Conservation (phyloP, 1,284 basidiomycete species). For the Naganishia sp. region DNA sequence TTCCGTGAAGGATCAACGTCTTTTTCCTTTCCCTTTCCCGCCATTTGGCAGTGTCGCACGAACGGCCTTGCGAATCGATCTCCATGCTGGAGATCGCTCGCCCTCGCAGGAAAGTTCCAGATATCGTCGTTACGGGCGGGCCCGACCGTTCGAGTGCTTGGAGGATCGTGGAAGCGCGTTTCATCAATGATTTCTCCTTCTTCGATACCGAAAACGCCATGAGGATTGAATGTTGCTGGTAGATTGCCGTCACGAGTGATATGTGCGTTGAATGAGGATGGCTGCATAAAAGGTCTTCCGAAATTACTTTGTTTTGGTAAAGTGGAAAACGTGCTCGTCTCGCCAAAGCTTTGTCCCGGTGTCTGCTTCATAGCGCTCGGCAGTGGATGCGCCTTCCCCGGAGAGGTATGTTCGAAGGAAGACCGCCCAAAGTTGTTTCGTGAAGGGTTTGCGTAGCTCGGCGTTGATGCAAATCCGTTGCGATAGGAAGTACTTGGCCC, state of each 20-base stretch:
- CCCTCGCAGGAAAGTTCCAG: background rate
- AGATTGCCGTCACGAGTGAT: slow-evolving; percentile 14
- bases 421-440: background rate
- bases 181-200: slow-evolving; percentile 21
- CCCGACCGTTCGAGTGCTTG: background rate
- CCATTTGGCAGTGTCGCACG: background rate
- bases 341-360: background rate
- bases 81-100: background rate
- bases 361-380: slow-evolving; percentile 5
- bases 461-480: background rate
- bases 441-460: slow-evolving; percentile 1
- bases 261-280: background rate
- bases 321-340: background rate
- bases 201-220: slow-evolving; percentile 1
- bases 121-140: background rate
- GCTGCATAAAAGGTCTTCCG: background rate
- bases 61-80: background rate
- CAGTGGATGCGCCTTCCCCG: background rate
- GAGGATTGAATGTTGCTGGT: slow-evolving; percentile 7
- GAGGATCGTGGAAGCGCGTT: slow-evolving; percentile 1
- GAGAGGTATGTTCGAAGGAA: background rate
- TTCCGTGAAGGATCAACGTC: background rate
- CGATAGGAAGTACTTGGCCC: slow-evolving; percentile 1
- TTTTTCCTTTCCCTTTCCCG: slow-evolving; percentile 20
- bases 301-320: background rate